phyloP scores from a whole-genome alignment of 768 basidiomycete species.

The Phallus indusiatus region DNA sequence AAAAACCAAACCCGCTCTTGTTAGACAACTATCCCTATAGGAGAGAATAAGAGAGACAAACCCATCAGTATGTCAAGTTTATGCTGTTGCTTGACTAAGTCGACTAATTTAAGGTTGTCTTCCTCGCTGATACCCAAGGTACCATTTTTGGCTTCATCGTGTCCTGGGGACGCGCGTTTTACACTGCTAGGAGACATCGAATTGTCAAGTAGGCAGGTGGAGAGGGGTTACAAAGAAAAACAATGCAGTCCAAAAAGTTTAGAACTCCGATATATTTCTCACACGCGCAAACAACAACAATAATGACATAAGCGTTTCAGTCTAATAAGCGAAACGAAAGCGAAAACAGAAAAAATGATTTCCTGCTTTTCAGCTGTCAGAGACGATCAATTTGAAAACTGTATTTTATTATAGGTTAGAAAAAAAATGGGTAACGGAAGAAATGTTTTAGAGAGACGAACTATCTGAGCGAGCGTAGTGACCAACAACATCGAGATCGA shows the following conservation, averaged over 20 bases:
- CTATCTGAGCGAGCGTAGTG: slow-evolving; percentile 54
- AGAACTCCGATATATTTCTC: slow-evolving; percentile 9
- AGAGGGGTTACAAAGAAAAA: background rate
- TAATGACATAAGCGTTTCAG: slow-evolving; percentile 9
- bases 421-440: background rate
- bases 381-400: background rate
- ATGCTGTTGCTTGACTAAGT: slow-evolving; percentile 57
- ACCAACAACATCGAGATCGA: slow-evolving; percentile 52
- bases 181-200: slow-evolving; percentile 15
- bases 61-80: slow-evolving; percentile 66
- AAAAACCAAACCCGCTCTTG: background rate
- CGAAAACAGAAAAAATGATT: slow-evolving; percentile 74
- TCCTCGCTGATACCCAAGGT: slow-evolving; percentile 55
- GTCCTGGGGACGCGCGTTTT: slow-evolving; percentile 76
- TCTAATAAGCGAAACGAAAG: slow-evolving; percentile 29
- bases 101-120: slow-evolving; percentile 58
- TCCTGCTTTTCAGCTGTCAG: slow-evolving; percentile 62
- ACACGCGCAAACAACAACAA: background rate
- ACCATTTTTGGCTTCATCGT: slow-evolving; percentile 56
- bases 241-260: slow-evolving; percentile 17
- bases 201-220: background rate
- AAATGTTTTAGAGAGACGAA: slow-evolving; percentile 19
- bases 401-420: background rate
- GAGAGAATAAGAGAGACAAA: slow-evolving; percentile 26
- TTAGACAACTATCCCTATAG: background rate